Percentiles rank a stretch among this genome's conserved stretches.
These are phyloP conservation scores for Cyclostephanos tholiformis DNA, from an alignment of 108 stramenopile species.

Conservation along the genomic window DNA sequence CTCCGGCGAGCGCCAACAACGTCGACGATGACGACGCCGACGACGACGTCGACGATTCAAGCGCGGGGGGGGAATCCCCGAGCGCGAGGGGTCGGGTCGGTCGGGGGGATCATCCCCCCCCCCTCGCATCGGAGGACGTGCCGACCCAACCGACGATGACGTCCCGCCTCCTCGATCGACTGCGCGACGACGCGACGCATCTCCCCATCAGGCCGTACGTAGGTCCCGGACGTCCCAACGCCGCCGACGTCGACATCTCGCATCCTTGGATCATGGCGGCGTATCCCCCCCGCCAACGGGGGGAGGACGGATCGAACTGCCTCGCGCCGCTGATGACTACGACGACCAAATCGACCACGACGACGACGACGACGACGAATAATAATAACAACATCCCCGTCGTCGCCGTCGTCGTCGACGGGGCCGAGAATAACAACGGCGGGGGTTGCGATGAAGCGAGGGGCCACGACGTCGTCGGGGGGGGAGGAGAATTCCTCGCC, in stretches of 20 bases:
- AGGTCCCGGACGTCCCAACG: slow-evolving; percentile 63
- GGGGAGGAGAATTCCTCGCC: slow-evolving; percentile 26
- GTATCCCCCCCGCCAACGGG: slow-evolving; percentile 10
- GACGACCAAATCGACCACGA: no score
- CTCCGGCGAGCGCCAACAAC: slow-evolving; percentile 16
- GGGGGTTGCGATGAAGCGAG: background rate
- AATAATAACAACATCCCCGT: background rate
- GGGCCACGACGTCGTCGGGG: background rate
- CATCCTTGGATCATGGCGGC: slow-evolving; percentile 67
- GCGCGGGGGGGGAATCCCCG: no score
- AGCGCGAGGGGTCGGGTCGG: no score
- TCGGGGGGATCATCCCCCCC: background rate
- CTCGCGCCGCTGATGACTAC: background rate
- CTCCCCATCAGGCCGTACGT: slow-evolving; percentile 50
- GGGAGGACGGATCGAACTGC: background rate
- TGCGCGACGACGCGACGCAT: slow-evolving; percentile 25
- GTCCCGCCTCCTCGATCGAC: slow-evolving; percentile 18
- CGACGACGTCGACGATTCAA: background rate
- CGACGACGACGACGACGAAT: background rate
- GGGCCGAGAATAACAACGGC: no score
- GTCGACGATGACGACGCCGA: slow-evolving; percentile 15
- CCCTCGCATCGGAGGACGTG: background rate
- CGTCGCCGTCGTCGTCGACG: no score
- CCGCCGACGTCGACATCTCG: slow-evolving; percentile 79
- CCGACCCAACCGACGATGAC: slow-evolving; percentile 1